Evolutionary conservation across 1,139 yeast species (phyloP).

Genomic region (Insectozyma bohioensis): DNA sequence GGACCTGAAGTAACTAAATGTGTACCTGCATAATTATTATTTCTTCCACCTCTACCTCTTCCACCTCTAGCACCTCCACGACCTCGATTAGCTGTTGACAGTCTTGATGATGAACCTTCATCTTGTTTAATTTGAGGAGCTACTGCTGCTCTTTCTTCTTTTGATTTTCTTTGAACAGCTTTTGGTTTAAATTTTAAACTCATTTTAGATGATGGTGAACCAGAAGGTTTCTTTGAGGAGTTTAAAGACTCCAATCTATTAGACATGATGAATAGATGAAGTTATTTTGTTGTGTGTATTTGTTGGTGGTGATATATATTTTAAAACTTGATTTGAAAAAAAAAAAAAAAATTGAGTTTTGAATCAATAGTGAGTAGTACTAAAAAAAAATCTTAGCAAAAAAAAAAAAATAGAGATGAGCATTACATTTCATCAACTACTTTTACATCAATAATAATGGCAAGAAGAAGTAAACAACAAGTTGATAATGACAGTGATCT

Average conservation of each 20-base stretch:
- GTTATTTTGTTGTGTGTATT: neutral
- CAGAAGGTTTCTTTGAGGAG: constrained; percentile 28
- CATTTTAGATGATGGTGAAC: constrained; percentile 36
- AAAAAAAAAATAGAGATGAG: constrained; percentile 14
- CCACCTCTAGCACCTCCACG: constrained; percentile 31
- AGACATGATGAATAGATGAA: constrained; percentile 27
- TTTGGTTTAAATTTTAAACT: constrained; percentile 76
- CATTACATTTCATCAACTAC: constrained; percentile 5
- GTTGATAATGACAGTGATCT: constrained; percentile 33
- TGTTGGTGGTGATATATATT: constrained; percentile 1
- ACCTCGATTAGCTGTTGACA: constrained; percentile 27
- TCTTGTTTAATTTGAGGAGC: constrained; percentile 60
- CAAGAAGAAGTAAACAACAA: constrained; percentile 16
- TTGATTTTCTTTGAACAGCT: constrained; percentile 74
- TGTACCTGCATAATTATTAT: constrained; percentile 57
- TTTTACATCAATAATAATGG: constrained; percentile 10
- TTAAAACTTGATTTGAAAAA: neutral
- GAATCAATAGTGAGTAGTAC: too few relatives aligned
- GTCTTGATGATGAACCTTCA: constrained; percentile 24
- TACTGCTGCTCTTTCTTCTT: constrained; percentile 78
- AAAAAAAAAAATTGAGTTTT: neutral
- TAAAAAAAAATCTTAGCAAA: neutral
- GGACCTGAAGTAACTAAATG: constrained; percentile 74
- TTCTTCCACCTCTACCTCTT: constrained; percentile 39
- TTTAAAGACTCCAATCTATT: constrained; percentile 47